Evolutionary conservation across 164 flowering plant species (phyloP), one percentile per base, ranked within the genome.

Genomic region (Malania oleifera): DNA sequence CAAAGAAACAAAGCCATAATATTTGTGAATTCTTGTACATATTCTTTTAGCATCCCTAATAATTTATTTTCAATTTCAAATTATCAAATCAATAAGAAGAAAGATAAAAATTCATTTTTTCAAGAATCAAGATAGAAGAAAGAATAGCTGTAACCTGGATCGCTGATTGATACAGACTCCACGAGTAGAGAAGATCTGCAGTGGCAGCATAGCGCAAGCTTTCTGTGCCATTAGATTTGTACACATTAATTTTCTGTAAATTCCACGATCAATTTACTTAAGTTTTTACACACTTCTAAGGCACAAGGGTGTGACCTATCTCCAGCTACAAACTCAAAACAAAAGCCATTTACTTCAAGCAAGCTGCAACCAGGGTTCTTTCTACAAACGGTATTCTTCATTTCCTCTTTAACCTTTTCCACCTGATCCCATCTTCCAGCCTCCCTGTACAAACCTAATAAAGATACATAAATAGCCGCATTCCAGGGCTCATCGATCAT

Each of bases 281-380:
- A 54, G n/a, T 51, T 62, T 6, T 39, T 43, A 39, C 75, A 68
- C 15, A 75, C 23, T 46, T 66, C 71, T 31, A 56, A 49, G 17
- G 54, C 73, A 31, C 9, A 19, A 8, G 61, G 65, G 28, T 64
- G 54, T 34, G 72, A 75, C 25, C 56, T 60, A 49, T 75, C 79
- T 27, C 66, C 71, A 15, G 15, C 69, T 24, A 72, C 67, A 54
- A 75, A 72, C 63, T 72, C 79, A 59, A 52, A 47, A 40, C 62
- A 69, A 59, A 24, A 22, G 28, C 73, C 71, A 57, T 63, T 61
- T 47, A 72, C 69, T 57, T 75, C 75, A 57, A 75, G 47, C 56
- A 71, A 63, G 56, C 75, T 71, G 54, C 79, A 75, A 19, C 79
- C 79, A 44, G 79, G 79, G 52, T 20, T 66, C 64, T 75, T 75